phyloP scores from a whole-genome alignment of 345 rosid genomes.

The Citrus australasica region DNA sequence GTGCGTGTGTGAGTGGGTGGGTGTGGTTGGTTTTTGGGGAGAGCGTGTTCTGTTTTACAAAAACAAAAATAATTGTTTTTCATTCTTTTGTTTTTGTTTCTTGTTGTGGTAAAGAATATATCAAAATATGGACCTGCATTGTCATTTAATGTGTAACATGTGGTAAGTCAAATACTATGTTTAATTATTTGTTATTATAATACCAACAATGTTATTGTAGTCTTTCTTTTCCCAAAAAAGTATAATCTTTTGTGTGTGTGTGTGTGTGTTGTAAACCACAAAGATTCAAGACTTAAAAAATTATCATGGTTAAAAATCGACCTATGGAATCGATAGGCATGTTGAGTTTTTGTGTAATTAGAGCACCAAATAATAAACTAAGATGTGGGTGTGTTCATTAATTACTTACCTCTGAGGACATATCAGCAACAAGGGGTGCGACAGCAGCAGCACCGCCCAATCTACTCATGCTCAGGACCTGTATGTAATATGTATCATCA shows the following conservation, averaged over 20 bases:
- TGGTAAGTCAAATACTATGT: too few relatives aligned
- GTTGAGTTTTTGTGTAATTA: background rate
- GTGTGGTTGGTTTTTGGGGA: background rate
- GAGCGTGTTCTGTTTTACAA: background rate
- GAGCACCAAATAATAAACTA: background rate
- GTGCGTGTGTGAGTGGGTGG: background rate
- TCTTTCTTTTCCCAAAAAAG: background rate
- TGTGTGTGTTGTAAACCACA: background rate
- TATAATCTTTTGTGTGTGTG: too few relatives aligned
- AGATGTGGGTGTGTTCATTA: background rate
- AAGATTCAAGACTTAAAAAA: background rate
- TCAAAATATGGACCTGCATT: too few relatives aligned
- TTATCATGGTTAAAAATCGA: background rate
- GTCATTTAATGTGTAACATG: too few relatives aligned
- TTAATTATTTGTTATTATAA: too few relatives aligned
- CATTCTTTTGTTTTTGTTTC: background rate
- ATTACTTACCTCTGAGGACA: constrained; percentile 66
- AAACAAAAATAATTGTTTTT: background rate
- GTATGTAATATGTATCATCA: background rate
- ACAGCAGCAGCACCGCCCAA: constrained; percentile 83
- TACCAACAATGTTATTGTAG: too few relatives aligned
- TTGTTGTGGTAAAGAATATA: background rate
- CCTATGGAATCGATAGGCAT: background rate
- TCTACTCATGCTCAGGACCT: constrained; percentile 98
- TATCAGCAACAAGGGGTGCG: constrained; percentile 81